These are phyloP conservation scores for Aaosphaeria arxii DNA, from an alignment of 2,329 filamentous ascomycete species.

Conservation along the genomic window DNA sequence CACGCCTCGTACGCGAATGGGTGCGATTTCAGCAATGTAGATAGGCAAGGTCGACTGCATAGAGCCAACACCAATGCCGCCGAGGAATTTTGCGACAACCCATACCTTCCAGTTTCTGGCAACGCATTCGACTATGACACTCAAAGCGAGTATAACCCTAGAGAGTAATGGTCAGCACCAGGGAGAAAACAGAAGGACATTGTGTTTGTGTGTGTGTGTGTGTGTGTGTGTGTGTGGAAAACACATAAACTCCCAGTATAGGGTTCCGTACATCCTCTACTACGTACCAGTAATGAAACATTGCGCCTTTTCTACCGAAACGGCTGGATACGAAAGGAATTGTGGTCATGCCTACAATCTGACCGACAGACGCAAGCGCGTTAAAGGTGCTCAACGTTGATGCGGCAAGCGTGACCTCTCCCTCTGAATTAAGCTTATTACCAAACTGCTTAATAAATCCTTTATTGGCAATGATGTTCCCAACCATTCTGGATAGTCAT, in stretches of 20 bases:
- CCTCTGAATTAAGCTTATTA: constrained; percentile 26
- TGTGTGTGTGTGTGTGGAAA: neutral
- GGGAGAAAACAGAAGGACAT: neutral
- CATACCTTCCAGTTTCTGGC: constrained; percentile 40
- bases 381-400: constrained; percentile 42
- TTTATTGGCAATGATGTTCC: constrained; percentile 38
- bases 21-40: constrained; percentile 43
- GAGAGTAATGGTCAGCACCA: neutral
- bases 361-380: constrained; percentile 39
- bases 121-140: constrained; percentile 28
- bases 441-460: constrained; percentile 41
- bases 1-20: constrained; percentile 40
- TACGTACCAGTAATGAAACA: constrained; percentile 36
- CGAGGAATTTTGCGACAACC: constrained; percentile 27
- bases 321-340: constrained; percentile 35
- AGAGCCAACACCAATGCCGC: constrained; percentile 43
- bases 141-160: neutral
- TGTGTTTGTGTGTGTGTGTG: neutral
- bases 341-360: constrained; percentile 18
- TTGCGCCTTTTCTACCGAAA: constrained; percentile 36
- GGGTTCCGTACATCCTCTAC: too few relatives aligned
- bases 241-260: constrained; percentile 16
- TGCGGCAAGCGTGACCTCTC: constrained; percentile 36
- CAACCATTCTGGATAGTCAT: constrained; percentile 25
- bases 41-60: constrained; percentile 43